phyloP scores from a whole-genome alignment of 83 land plant species.

The Picea mariana region DNA sequence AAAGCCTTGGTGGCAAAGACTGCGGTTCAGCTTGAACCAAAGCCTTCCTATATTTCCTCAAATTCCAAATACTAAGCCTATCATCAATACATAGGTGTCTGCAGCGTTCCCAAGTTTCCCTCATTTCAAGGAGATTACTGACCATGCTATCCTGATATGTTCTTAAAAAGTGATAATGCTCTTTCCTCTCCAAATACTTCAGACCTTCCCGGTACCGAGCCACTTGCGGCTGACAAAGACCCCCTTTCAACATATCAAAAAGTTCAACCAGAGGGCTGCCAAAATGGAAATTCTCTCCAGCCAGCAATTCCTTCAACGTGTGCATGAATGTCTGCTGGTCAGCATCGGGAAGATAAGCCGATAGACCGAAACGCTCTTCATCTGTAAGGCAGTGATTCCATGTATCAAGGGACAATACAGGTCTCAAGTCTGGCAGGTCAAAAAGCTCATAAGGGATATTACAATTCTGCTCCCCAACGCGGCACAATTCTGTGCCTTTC shows the following conservation, averaged over 20 bases:
- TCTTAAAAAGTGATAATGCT: slow-evolving; percentile 57
- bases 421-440: slow-evolving; percentile 59
- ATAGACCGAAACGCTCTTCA: slow-evolving; percentile 62
- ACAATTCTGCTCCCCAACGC: slow-evolving; percentile 54
- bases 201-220: slow-evolving; percentile 57
- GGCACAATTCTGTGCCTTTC: slow-evolving; percentile 59
- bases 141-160: slow-evolving; percentile 76
- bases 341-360: slow-evolving; percentile 64
- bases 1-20: neutral
- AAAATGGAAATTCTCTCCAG: slow-evolving; percentile 61
- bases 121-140: slow-evolving; percentile 43
- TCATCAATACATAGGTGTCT: slow-evolving; percentile 62
- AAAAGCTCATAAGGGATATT: slow-evolving; percentile 63
- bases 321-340: slow-evolving; percentile 47
- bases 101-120: slow-evolving; percentile 58
- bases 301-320: slow-evolving; percentile 62
- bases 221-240: slow-evolving; percentile 69
- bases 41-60: slow-evolving; percentile 39
- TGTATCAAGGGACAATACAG: slow-evolving; percentile 62
- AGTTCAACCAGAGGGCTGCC: slow-evolving; percentile 58
- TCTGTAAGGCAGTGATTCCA: slow-evolving; percentile 78
- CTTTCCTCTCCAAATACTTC: slow-evolving; percentile 55
- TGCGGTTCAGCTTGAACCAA: slow-evolving; percentile 16
- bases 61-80: slow-evolving; percentile 45
- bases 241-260: slow-evolving; percentile 67